Conservation (phyloP, 75 land plant species). For the Picea sitchensis region DNA sequence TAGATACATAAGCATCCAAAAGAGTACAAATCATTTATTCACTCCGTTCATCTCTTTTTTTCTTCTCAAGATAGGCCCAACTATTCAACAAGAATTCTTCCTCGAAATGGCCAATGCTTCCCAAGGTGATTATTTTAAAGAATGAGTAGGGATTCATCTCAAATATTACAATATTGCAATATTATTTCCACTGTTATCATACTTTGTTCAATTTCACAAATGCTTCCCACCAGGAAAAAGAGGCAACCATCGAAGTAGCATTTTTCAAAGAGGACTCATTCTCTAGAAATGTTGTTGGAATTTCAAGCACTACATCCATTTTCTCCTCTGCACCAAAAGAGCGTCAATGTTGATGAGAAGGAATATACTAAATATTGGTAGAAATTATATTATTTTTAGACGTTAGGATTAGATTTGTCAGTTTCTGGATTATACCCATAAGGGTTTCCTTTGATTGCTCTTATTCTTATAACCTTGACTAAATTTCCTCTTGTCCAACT, state of each 20-base stretch:
- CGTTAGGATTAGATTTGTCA: neutral
- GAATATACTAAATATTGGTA: slow-evolving; percentile 29
- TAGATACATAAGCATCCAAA: too few species aligned
- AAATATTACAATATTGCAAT: neutral
- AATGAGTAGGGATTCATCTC: neutral
- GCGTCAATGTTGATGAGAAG: slow-evolving; percentile 36
- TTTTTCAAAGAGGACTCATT: neutral
- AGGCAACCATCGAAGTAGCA: neutral
- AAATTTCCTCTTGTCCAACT: too few species aligned
- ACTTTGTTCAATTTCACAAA: neutral
- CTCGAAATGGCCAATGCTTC: neutral
- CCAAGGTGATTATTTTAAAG: neutral
- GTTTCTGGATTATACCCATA: too few species aligned
- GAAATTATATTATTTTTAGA: slow-evolving; percentile 68
- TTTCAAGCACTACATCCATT: neutral
- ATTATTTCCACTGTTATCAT: neutral
- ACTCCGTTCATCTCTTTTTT: too few species aligned
- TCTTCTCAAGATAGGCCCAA: too few species aligned
- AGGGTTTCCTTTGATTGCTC: too few species aligned
- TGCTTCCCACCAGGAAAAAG: neutral
- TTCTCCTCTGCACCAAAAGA: slow-evolving; percentile 66
- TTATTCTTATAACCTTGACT: too few species aligned
- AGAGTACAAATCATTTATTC: too few species aligned
- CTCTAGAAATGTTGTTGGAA: too few species aligned
- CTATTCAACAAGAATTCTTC: neutral